Evolutionary conservation across 2,329 filamentous ascomycete species (phyloP).

Genomic region (Fusarium vanettenii): DNA sequence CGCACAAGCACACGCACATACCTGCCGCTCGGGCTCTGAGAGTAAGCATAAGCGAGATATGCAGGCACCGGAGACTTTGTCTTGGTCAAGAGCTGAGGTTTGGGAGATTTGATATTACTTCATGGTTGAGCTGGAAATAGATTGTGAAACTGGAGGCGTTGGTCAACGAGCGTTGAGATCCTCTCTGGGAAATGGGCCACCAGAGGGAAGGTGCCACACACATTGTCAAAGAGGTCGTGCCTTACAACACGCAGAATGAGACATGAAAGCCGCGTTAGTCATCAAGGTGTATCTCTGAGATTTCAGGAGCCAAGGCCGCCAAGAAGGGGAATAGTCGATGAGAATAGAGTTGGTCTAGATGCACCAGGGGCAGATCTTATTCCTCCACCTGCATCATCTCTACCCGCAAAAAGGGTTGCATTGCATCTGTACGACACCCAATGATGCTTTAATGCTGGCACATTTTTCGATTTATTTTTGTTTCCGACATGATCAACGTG

Average conservation of each 20-base stretch:
- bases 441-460: not conserved
- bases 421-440: not conserved
- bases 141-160: not conserved
- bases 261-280: not conserved
- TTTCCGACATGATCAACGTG: not conserved
- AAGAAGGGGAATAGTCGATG: not conserved
- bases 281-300: not conserved
- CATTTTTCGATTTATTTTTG: not conserved
- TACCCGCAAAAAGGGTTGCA: not conserved
- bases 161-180: not conserved
- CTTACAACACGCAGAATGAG: not conserved
- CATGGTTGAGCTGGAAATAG: not conserved
- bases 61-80: not conserved
- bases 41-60: not conserved
- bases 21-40: not conserved
- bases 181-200: not conserved
- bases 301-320: not conserved
- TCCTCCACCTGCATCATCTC: slow-evolving; percentile 4
- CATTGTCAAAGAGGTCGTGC: not conserved
- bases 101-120: not conserved
- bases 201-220: not conserved
- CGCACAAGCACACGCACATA: not conserved
- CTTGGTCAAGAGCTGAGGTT: not conserved
- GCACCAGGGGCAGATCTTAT: not conserved
- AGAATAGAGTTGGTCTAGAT: not conserved